Conservation (phyloP, 2,329 filamentous ascomycete species). For the Fusarium subtropicale region DNA sequence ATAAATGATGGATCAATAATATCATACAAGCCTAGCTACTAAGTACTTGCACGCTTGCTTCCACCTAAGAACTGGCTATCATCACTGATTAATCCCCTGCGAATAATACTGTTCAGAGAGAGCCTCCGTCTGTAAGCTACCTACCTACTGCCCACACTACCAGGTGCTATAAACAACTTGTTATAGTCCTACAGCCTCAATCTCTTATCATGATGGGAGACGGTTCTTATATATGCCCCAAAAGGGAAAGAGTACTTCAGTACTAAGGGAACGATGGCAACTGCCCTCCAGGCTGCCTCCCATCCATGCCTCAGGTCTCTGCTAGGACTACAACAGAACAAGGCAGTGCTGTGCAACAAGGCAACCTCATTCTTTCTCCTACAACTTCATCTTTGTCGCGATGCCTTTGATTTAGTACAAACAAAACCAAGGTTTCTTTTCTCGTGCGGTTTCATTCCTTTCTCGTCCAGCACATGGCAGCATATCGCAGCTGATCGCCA, state of each 20-base stretch:
- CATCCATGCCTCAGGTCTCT: conserved; percentile 43
- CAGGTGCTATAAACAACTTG: neutral
- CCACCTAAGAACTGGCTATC: neutral
- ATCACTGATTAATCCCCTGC: neutral
- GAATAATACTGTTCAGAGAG: neutral
- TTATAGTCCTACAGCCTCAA: neutral
- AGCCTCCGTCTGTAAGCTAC: neutral
- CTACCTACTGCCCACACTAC: neutral
- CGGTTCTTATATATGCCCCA: conserved; percentile 32
- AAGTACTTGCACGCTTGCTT: neutral
- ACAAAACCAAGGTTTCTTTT: neutral
- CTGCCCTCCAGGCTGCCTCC: conserved; percentile 8
- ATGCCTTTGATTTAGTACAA: neutral
- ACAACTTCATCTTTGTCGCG: neutral
- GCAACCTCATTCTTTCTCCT: neutral
- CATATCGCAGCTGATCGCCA: conserved; percentile 18
- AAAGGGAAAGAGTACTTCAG: conserved; percentile 45
- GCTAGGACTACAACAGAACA: conserved; percentile 32
- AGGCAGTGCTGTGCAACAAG: conserved; percentile 24
- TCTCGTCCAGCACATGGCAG: conserved; percentile 5
- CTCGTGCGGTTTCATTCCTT: neutral
- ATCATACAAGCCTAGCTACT: neutral
- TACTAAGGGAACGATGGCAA: conserved; percentile 22
- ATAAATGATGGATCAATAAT: neutral
- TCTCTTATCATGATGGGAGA: neutral